Conservation (phyloP, 495 filamentous ascomycete genomes). For the Penicillium longicatenatum region DNA sequence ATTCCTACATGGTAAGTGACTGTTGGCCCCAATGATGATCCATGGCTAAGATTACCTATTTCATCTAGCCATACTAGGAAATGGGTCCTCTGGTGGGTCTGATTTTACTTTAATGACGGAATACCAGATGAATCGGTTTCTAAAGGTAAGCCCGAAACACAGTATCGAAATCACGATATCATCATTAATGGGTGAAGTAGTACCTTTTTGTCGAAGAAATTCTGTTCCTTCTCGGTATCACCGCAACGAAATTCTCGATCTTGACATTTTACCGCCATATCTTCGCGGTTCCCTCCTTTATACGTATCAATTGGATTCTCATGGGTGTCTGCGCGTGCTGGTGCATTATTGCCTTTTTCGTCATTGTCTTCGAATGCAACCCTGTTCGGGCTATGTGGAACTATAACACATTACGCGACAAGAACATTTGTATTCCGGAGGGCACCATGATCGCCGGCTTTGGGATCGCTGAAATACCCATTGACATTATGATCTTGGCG, state of each 20-base stretch:
- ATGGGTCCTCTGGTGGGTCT: neutral
- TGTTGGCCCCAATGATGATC: neutral
- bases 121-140: neutral
- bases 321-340: neutral
- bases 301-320: neutral
- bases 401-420: no score
- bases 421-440: neutral
- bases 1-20: neutral
- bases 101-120: neutral
- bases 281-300: neutral
- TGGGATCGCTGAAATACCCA: neutral
- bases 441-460: neutral
- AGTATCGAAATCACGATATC: neutral
- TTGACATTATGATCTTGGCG: neutral
- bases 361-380: neutral
- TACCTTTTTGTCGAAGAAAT: neutral
- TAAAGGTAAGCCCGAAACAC: neutral
- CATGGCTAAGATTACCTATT: neutral
- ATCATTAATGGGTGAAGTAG: neutral
- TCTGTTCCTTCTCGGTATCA: neutral
- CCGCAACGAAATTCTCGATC: neutral
- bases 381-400: neutral
- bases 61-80: neutral
- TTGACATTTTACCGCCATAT: neutral
- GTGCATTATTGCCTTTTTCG: constrained; percentile 1